Evolutionary conservation across 306 rosid genomes (phyloP), one percentile per base, ranked within the genome.

Genomic region (Lupinus albus): DNA sequence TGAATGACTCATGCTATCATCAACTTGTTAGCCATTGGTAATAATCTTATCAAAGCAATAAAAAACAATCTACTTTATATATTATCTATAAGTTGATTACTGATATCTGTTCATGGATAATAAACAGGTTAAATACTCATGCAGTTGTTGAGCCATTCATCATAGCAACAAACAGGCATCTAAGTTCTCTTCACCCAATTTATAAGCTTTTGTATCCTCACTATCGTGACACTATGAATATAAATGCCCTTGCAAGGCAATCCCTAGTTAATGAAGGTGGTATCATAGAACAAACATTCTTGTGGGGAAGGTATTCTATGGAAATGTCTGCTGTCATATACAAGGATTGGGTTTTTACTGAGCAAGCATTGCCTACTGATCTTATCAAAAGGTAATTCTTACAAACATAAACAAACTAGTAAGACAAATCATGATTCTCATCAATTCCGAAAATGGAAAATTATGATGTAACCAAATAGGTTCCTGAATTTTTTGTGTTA

Each of bases 21-120:
- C 88, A 87, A 64, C 89, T 87, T 14, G 71, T 87, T 54, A 87
- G 86, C 60, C 89, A 81, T 56, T 86, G 88, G 88, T 85, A 83
- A 25, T 61, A 58, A 5, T 11, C 45, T 45, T 65, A 12, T 51
- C 48, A 28, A 32, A n/a, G 44, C 42, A 42, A 60, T 20, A 8
- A 32, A 0, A 46, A 53, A 54, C 0, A 32, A 0, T 17, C 4
- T 2, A 13, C 13, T 32, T 1, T 3, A 14, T 21, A 17, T 36
- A 16, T 41, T 38, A 38, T 56, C 4, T 52, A 54, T 46, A 13
- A 42, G 15, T 20, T 15, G 11, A 25, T 21, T 49, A 48, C 11
- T 66, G 20, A 14, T 35, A 61, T 13, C 12, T 48, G 8, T 41
- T 50, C 35, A 63, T 68, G 67, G 68, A 25, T 74, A 7, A 32